Conservation (phyloP, 108 stramenopile genomes). For the Seminavis robusta region DNA sequence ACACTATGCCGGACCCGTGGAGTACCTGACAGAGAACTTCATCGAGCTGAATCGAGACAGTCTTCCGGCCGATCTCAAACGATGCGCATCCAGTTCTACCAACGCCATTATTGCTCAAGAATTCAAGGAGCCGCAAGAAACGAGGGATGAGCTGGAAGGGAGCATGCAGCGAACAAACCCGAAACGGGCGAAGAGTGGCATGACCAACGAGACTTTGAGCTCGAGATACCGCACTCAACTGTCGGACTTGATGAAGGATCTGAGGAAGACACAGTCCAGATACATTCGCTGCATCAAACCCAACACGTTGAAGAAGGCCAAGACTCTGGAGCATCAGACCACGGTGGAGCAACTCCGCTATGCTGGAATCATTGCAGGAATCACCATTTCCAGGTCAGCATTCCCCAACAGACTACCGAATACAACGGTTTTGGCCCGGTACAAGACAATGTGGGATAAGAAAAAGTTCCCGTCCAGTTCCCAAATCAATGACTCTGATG, state of each 20-base stretch:
- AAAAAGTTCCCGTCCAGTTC: constrained; percentile 31
- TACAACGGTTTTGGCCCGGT: constrained; percentile 71
- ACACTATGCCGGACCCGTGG: constrained; percentile 76
- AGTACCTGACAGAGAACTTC: constrained; percentile 51
- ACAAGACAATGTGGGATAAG: constrained; percentile 42
- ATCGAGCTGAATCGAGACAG: constrained; percentile 77
- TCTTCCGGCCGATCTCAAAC: constrained; percentile 26
- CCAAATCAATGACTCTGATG: constrained; percentile 24
- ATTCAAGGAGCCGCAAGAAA: constrained; percentile 5
- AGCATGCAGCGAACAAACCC: background rate
- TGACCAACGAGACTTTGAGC: constrained; percentile 45
- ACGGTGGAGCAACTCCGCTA: constrained; percentile 70
- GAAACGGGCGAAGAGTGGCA: background rate
- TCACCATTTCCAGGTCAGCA: constrained; percentile 65
- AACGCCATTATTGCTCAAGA: constrained; percentile 25
- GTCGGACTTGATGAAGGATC: constrained; percentile 46
- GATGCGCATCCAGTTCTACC: constrained; percentile 42
- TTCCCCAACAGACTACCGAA: constrained; percentile 85
- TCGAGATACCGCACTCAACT: constrained; percentile 57
- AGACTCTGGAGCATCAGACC: constrained; percentile 52
- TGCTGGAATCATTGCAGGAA: constrained; percentile 70
- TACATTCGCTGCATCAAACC: constrained; percentile 87
- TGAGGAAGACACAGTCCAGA: constrained; percentile 57
- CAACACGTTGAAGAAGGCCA: constrained; percentile 47
- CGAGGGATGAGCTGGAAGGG: background rate